Evolutionary conservation across 2,329 filamentous ascomycete species (phyloP), one percentile per base, ranked within the genome.

Genomic region (Aureobasidium sp.): DNA sequence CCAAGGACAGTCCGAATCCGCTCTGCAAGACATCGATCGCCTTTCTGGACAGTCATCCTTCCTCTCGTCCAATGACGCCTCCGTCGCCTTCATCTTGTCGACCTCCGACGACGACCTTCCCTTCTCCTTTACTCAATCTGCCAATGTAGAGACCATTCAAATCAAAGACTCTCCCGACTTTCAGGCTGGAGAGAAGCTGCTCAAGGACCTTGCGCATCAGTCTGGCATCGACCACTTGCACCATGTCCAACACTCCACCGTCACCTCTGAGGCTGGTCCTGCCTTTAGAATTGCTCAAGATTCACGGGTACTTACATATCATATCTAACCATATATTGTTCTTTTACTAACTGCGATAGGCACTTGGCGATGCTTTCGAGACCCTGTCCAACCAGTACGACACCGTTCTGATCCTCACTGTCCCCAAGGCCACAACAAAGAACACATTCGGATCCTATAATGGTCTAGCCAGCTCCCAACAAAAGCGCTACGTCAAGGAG

Each of bases 11-110:
- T 72, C 73, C 53, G 72, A 77, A 12, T 72, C 76, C 10, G 72
- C 71, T n/a, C 68, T 82, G 56, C 66, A 74, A 39, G 74, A 76
- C 52, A 74, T 83, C 65, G 81, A 81, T 69, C 70, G 70, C 36
- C 79, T 75, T 67, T 78, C 79, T 41, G 73, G 67, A 64, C 70
- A 69, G 62, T 74, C 74, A 65, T 69, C 71, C 47, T 69, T 81
- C 44, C 78, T 81, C 64, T 68, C 67, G n/a, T 51, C 62, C 17
- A 36, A 61, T 12, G 61, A 63, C 34, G 56, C 57, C 32, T 60
- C 50, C 32, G 66, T 70, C 10, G 64, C 70, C 39, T 62, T 72
- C 27, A 63, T 73, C 23, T 62, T 70, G 20, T 50, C 57, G 17
- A 34, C 57, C 2, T 29, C 39, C 26, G 20, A 44, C 17, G 9